A percentile compares a stretch with the other conserved stretches of the same genome.
phyloP scores from a whole-genome alignment of 2,329 filamentous ascomycete species.

The Juglanconis oblonga region DNA sequence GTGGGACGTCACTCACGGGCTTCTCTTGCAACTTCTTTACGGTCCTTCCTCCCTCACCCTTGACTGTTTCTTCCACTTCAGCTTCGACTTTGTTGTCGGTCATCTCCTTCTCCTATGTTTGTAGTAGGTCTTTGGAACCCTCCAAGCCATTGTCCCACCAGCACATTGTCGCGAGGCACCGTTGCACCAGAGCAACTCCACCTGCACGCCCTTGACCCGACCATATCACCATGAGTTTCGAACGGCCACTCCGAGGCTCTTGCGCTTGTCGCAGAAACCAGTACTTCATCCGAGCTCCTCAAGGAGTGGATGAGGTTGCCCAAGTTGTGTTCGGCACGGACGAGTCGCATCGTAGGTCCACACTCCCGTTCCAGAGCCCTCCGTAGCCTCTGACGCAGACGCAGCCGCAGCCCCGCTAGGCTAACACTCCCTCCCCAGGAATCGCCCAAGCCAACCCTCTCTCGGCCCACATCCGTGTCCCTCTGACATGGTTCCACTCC shows the following conservation, averaged over 20 bases:
- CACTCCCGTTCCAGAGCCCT: background rate
- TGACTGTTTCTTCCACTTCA: too few species aligned
- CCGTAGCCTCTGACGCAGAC: background rate
- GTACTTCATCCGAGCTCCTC: conserved; percentile 72
- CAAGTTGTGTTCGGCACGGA: conserved; percentile 74
- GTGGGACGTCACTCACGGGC: too few species aligned
- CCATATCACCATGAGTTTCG: conserved; percentile 38
- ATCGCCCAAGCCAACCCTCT: conserved; percentile 68
- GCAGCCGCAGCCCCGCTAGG: background rate
- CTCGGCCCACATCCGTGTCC: conserved; percentile 79
- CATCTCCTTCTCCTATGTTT: too few species aligned
- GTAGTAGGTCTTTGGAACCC: background rate
- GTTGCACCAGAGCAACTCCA: too few species aligned
- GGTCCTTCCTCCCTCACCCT: too few species aligned
- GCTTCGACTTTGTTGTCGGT: too few species aligned
- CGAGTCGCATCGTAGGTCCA: conserved; percentile 65
- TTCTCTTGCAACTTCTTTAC: too few species aligned
- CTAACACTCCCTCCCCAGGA: conserved; percentile 39
- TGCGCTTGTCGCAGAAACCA: conserved; percentile 85
- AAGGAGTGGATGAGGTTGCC: conserved; percentile 51
- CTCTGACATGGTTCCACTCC: conserved; percentile 76
- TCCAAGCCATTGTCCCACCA: background rate
- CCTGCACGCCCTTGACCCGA: background rate
- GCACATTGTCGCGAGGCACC: background rate
- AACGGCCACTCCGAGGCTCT: conserved; percentile 64